Conservation (phyloP, 1,284 basidiomycete species). For the Ceratobasidium theobromae region DNA sequence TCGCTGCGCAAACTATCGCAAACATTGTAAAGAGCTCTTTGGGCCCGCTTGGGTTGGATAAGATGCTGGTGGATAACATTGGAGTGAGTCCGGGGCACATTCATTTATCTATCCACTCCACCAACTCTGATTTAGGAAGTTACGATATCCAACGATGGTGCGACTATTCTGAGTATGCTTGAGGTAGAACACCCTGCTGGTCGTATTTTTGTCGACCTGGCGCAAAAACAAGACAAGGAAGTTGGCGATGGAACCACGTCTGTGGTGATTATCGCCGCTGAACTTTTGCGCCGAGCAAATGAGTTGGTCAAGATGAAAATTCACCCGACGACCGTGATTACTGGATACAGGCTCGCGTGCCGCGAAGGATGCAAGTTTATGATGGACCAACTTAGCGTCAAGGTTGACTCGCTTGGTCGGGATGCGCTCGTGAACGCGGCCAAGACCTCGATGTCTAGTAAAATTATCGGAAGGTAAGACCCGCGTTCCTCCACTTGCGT, state of each 20-base stretch:
- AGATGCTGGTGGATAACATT: constrained; percentile 99
- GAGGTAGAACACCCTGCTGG: constrained; percentile 94
- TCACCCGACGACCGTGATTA: constrained; percentile 99
- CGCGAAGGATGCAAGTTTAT: constrained; percentile 98
- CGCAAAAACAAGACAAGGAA: constrained; percentile 99
- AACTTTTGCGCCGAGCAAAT: constrained; percentile 92
- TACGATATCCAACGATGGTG: constrained; percentile 99
- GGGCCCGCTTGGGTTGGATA: constrained; percentile 93
- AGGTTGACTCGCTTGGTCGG: constrained; percentile 87
- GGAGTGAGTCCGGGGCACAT: constrained; percentile 59
- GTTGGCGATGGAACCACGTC: constrained; percentile 99
- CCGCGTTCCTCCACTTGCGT: not conserved
- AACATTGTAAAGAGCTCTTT: constrained; percentile 97
- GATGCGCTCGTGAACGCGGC: constrained; percentile 96
- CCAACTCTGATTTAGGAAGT: constrained; percentile 70
- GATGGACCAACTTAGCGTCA: constrained; percentile 95
- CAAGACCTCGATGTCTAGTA: constrained; percentile 99
- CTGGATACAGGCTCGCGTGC: constrained; percentile 96
- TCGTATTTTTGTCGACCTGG: constrained; percentile 95
- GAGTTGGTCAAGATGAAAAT: constrained; percentile 99
- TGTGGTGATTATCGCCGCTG: constrained; percentile 96
- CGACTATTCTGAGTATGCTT: constrained; percentile 92
- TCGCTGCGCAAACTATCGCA: constrained; percentile 94
- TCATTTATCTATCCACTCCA: constrained; percentile 12
- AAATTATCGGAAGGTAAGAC: constrained; percentile 93